Evolutionary conservation across 106 monocot species (phyloP).

Genomic region (Narthecium ossifragum): DNA sequence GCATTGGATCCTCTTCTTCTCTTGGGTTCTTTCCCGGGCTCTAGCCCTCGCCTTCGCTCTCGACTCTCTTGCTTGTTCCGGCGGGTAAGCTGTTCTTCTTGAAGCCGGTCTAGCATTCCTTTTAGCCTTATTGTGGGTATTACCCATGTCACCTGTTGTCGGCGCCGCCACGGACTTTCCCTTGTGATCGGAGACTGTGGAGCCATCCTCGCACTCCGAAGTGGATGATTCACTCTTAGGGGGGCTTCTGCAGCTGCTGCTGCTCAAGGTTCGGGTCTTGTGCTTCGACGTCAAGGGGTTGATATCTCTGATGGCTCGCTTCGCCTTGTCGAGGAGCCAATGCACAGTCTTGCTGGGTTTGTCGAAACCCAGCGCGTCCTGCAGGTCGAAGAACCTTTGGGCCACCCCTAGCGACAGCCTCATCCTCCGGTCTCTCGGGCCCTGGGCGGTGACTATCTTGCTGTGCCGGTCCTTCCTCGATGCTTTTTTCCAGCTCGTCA

Average conservation of each 20-base stretch:
- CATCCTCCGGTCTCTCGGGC: constrained; percentile 70
- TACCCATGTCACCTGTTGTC: not conserved
- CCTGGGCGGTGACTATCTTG: constrained; percentile 66
- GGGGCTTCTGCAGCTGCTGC: not conserved
- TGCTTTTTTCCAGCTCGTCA: constrained; percentile 6
- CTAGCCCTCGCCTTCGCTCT: constrained; percentile 34
- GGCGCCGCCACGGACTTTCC: constrained; percentile 1
- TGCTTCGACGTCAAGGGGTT: constrained; percentile 2
- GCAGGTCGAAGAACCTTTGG: constrained; percentile 59
- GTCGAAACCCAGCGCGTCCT: constrained; percentile 71
- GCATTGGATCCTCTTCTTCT: constrained; percentile 22
- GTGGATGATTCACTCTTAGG: constrained; percentile 1
- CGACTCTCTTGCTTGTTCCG: constrained; percentile 11
- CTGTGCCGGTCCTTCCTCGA: constrained; percentile 68
- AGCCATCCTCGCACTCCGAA: constrained; percentile 21
- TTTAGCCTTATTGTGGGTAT: constrained; percentile 4
- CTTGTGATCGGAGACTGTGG: constrained; percentile 14
- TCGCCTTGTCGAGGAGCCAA: constrained; percentile 65
- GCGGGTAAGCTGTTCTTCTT: not conserved
- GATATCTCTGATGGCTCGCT: constrained; percentile 46
- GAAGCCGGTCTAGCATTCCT: not conserved
- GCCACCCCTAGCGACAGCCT: constrained; percentile 74
- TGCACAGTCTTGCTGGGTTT: constrained; percentile 78
- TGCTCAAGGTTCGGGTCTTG: not conserved
- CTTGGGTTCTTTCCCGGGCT: constrained; percentile 48